Evolutionary conservation across 2,329 filamentous ascomycete genomes (phyloP).

Genomic region (Xylariaceae sp.): DNA sequence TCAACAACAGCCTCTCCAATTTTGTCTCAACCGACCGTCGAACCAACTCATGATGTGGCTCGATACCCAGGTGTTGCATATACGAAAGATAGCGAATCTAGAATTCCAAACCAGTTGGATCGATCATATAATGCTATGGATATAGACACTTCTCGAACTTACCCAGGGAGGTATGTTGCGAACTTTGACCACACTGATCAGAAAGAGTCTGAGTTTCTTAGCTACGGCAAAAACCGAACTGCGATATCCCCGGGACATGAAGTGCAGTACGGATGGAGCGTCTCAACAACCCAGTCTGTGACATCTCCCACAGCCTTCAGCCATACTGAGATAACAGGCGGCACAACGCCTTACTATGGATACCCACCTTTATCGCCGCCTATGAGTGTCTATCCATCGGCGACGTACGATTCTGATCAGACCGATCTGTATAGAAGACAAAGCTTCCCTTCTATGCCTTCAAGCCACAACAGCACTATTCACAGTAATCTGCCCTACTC

Average conservation of each 20-base stretch:
- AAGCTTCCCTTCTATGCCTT: background rate
- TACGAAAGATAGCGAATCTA: slow-evolving; percentile 15
- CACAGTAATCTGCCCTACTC: slow-evolving; percentile 1
- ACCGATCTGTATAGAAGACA: slow-evolving; percentile 6
- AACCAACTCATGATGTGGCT: background rate
- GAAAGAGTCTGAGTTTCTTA: slow-evolving; percentile 1
- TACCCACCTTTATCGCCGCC: slow-evolving; percentile 17
- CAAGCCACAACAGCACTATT: slow-evolving; percentile 6
- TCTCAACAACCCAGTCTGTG: background rate
- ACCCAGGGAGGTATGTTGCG: slow-evolving; percentile 15
- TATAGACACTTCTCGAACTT: background rate
- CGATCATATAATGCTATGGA: slow-evolving; percentile 13
- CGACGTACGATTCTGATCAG: slow-evolving; percentile 11
- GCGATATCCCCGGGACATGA: slow-evolving; percentile 5
- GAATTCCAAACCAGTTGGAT: slow-evolving; percentile 17
- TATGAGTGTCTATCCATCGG: slow-evolving; percentile 5
- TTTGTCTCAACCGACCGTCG: slow-evolving; percentile 3
- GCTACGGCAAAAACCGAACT: slow-evolving; percentile 6
- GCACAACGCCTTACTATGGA: background rate
- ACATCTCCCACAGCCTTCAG: slow-evolving; percentile 5
- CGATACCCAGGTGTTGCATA: slow-evolving; percentile 1
- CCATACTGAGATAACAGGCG: background rate
- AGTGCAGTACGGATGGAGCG: slow-evolving; percentile 10
- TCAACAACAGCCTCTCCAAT: slow-evolving; percentile 29
- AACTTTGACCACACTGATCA: background rate